A percentile compares a stretch with the other conserved stretches of the same genome.
phyloP scores from a whole-genome alignment of 1,139 yeast species.

The Trichomonascaceae sp. region DNA sequence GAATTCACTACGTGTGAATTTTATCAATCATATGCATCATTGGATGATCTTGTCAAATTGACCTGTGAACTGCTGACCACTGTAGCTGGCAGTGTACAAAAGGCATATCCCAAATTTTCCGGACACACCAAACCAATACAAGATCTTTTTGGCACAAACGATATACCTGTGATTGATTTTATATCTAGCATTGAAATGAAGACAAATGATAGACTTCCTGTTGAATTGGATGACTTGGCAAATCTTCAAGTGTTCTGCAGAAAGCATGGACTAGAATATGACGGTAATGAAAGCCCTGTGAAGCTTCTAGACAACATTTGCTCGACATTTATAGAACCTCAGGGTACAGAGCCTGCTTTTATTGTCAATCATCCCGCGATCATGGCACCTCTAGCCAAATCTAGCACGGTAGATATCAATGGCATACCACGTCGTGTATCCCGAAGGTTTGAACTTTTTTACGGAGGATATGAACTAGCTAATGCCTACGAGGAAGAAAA shows the following conservation, averaged over 20 bases:
- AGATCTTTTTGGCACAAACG: slow-evolving; percentile 9
- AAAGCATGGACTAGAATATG: slow-evolving; percentile 44
- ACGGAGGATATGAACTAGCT: slow-evolving; percentile 72
- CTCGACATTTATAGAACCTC: slow-evolving; percentile 58
- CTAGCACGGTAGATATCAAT: slow-evolving; percentile 34
- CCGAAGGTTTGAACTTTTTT: slow-evolving; percentile 75
- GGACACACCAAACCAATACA: slow-evolving; percentile 6
- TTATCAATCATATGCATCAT: slow-evolving; percentile 70
- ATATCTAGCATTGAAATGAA: slow-evolving; percentile 42
- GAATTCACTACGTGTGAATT: slow-evolving; percentile 94
- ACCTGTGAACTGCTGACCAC: slow-evolving; percentile 33
- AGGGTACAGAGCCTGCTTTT: slow-evolving; percentile 44
- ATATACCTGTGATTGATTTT: slow-evolving; percentile 39
- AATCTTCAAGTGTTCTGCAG: slow-evolving; percentile 27
- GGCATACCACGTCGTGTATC: slow-evolving; percentile 42
- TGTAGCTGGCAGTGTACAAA: slow-evolving; percentile 12
- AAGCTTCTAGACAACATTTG: slow-evolving; percentile 64
- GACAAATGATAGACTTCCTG: slow-evolving; percentile 40
- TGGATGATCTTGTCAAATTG: slow-evolving; percentile 58
- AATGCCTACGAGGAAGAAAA: slow-evolving; percentile 98
- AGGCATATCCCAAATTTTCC: slow-evolving; percentile 16
- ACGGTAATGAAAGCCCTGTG: slow-evolving; percentile 36
- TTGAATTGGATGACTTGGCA: slow-evolving; percentile 26
- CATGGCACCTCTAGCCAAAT: slow-evolving; percentile 85
- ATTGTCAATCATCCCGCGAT: slow-evolving; percentile 78